These are phyloP conservation scores for Angomonas ambiguus DNA, from an alignment of 208 protist species.

Conservation along the genomic window DNA sequence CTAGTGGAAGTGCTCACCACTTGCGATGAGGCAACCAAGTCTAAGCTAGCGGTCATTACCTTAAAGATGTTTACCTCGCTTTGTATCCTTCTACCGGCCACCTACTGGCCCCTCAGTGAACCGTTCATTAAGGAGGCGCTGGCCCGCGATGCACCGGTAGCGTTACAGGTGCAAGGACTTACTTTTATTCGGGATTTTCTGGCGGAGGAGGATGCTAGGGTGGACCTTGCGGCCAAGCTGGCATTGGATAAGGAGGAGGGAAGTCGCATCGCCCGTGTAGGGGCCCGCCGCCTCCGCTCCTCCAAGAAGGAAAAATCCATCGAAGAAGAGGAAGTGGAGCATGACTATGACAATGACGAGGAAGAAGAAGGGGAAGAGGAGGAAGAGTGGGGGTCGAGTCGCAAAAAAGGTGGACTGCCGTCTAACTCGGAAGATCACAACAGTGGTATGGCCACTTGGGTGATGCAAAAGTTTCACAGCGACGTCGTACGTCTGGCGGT, in stretches of 20 bases:
- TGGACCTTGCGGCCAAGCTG: conserved; percentile 42
- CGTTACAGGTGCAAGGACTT: conserved; percentile 59
- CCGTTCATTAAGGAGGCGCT: conserved; percentile 42
- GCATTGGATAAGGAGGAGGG: conserved; percentile 9
- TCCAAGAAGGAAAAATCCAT: not conserved
- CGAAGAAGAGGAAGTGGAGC: conserved; percentile 2
- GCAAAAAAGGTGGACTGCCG: not conserved
- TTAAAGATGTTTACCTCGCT: conserved; percentile 73
- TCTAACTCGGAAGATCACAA: conserved; percentile 50
- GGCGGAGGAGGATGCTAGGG: conserved; percentile 70
- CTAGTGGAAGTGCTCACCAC: conserved; percentile 39
- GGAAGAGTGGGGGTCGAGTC: not conserved
- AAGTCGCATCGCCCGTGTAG: not conserved
- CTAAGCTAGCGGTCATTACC: conserved; percentile 39
- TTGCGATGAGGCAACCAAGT: conserved; percentile 25
- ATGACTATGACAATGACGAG: conserved; percentile 5
- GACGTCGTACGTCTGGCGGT: conserved; percentile 41
- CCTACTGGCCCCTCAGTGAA: conserved; percentile 61
- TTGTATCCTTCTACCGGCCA: conserved; percentile 73
- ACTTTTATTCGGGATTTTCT: conserved; percentile 80
- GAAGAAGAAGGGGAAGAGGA: conserved; percentile 9
- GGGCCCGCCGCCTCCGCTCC: not conserved
- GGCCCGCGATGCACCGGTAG: conserved; percentile 17
- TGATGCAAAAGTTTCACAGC: conserved; percentile 66
- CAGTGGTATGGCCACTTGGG: conserved; percentile 86